A percentile compares a stretch with the other conserved stretches of the same genome.
Conservation (phyloP, 345 rosid genomes). For the Lepidium sativum region DNA sequence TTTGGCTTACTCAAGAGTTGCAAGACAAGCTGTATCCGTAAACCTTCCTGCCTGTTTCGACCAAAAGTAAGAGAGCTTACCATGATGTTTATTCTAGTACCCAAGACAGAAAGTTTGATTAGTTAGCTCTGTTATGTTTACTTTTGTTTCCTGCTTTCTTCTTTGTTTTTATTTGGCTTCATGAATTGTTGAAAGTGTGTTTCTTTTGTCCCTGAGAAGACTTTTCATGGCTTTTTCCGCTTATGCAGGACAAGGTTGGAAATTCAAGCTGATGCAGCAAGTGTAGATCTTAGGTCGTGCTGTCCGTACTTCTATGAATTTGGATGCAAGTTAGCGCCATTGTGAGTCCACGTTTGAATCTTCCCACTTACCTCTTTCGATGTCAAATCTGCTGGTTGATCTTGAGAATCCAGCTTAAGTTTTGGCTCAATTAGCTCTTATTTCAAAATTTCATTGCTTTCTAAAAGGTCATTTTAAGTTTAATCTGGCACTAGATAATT, state of each 20-base stretch:
- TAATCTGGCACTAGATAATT: background rate
- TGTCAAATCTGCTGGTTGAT: background rate
- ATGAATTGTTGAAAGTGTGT: background rate
- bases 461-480: background rate
- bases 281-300: constrained; percentile 75
- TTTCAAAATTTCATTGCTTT: background rate
- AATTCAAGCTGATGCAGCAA: constrained; percentile 82
- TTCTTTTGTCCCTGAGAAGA: background rate
- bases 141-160: background rate
- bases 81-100: background rate
- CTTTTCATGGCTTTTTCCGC: background rate
- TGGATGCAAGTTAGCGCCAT: constrained; percentile 75
- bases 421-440: background rate
- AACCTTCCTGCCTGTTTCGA: constrained; percentile 66
- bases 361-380: background rate
- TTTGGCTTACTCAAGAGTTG: constrained; percentile 77
- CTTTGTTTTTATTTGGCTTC: background rate
- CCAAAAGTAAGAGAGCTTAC: constrained; percentile 38
- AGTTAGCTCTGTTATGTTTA: background rate
- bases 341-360: constrained; percentile 42
- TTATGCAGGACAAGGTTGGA: constrained; percentile 60
- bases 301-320: constrained; percentile 72
- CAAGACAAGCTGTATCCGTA: constrained; percentile 57
- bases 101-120: background rate
- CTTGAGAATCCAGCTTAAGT: background rate